Base-by-base conservation (phyloP, 2,329 filamentous ascomycete species). In the Blastomyces parvus region DNA sequence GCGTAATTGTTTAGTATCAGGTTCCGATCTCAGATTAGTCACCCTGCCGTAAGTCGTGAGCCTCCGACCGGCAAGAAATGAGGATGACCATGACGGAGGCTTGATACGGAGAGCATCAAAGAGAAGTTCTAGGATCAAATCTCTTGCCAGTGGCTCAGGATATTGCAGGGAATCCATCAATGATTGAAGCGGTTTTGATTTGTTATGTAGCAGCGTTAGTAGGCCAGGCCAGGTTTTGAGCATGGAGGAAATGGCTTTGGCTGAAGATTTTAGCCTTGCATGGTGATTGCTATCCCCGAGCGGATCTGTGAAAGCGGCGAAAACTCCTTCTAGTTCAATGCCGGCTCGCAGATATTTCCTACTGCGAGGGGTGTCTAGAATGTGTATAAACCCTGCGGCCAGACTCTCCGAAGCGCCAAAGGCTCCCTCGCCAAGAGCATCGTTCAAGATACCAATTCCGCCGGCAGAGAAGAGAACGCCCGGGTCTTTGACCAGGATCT, bases 1-100 rank as follows among this genome's bases (percentile, higher is more conserved):
- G 22, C 76, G 72, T 44, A 84, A 82, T 46, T 82, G 76, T 63
- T 81, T 80, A 8, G 79, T 73, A 27, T 83, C 79, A 55, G 80
- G 75, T 36, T 86, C 81, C 0, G 86, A 82, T 68, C 90, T 91
- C 60, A 97, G 79, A 65, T 91, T 94, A 8, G 91, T 87, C 46
- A 97, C 92, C 69, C 95, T 85, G n/a, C 92, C 93, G 74, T 99
- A 99, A 0, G 94, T 99, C 0, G 95, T 99, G 57, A 99, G 80
- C 64, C 95, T 84, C 67, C 94, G 85, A 8, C 94, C 95, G 44
- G 95, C 94, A 57, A 99, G 83, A 73, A 96, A 99, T 0, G 93
- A 95, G 0, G 91, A 92, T 8, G 94, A 95, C 94, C 94, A 99
- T 9, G 91, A 87, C 53, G 94, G 86, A 64, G 92, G 88, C 69